These are phyloP conservation scores for Colletotrichum destructivum DNA, from an alignment of 2,329 filamentous ascomycete species.

Conservation along the genomic window DNA sequence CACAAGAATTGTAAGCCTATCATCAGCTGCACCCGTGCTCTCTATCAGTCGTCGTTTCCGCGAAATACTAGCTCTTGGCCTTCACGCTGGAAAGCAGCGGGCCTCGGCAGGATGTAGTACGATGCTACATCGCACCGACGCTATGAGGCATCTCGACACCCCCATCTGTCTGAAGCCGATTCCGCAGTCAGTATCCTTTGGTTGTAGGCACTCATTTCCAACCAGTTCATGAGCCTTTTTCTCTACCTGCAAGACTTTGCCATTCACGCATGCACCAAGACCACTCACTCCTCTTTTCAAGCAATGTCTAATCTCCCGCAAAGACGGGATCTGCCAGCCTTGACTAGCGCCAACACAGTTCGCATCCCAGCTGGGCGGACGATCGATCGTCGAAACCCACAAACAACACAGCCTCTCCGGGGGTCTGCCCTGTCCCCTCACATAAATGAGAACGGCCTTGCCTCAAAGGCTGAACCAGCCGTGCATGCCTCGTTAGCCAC, in stretches of 20 bases:
- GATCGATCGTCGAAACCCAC: conserved; percentile 17
- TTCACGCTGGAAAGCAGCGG: too few species aligned
- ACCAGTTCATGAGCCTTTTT: neutral
- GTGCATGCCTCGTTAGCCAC: neutral
- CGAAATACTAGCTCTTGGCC: neutral
- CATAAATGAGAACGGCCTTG: conserved; percentile 9
- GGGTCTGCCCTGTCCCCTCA: conserved; percentile 10
- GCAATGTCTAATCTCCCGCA: neutral
- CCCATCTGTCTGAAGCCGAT: conserved; percentile 6
- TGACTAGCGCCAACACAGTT: conserved; percentile 8
- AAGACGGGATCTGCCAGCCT: conserved; percentile 1
- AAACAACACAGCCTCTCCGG: neutral
- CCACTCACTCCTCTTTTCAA: neutral
- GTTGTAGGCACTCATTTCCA: neutral
- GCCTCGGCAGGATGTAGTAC: neutral
- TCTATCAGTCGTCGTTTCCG: too few species aligned
- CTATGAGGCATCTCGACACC: neutral
- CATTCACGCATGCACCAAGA: neutral
- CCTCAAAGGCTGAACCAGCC: neutral
- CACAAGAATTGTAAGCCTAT: neutral
- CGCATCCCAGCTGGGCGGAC: conserved; percentile 1
- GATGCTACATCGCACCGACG: conserved; percentile 8
- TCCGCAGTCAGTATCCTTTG: neutral
- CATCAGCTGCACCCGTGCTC: neutral
- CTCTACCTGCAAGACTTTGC: neutral